Evolutionary conservation across 352 stramenopile genomes (phyloP), one percentile per base, ranked within the genome.

Genomic region (Phytophthora cajani): DNA sequence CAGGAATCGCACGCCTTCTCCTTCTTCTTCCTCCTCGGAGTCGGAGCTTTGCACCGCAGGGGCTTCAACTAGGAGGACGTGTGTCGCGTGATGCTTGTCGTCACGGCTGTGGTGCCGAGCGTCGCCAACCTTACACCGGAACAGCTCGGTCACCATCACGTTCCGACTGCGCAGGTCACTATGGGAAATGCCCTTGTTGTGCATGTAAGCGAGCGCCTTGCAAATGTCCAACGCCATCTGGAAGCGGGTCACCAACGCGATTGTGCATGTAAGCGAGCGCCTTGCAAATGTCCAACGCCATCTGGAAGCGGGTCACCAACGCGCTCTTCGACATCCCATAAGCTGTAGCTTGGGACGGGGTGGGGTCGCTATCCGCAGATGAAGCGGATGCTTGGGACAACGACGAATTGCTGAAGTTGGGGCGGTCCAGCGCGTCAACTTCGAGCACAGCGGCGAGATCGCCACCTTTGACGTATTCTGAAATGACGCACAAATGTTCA

Each of bases 101-200:
- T 72, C 63, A 21, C 73, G 67, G 25, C 69, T 75, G 50, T 86
- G 53, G 16, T 80, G 81, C 3, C 81, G 73, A 33, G 86, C 79
- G 42, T 92, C 84, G 19, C 75, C 84, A 55, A 94, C 52, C 59
- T 92, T 94, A 71, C 80, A 87, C 17, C 62, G 62, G 56, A 89
- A 84, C 17, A 74, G 25, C 23, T 85, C 78, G 1, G 78, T 86
- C 46, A 92, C 67, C 23, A 94, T 73, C 27, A 94, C 80, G 63
- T 92, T 92, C 40, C 85, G 80, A 72, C 79, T 90, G 2, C 85
- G 85, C 25, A 94, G 30, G 40, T 94, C 87, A 40, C 77, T 78
- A 27, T 94, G 87, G 9, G 77, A 82, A 32, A 90, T 66, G 3
- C 77, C 72, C 49, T 67, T 71, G 27, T 80, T 77, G 59, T 94